These are phyloP conservation scores for Colletotrichum sidae DNA, from an alignment of 2,329 filamentous ascomycete genomes.

Conservation along the genomic window DNA sequence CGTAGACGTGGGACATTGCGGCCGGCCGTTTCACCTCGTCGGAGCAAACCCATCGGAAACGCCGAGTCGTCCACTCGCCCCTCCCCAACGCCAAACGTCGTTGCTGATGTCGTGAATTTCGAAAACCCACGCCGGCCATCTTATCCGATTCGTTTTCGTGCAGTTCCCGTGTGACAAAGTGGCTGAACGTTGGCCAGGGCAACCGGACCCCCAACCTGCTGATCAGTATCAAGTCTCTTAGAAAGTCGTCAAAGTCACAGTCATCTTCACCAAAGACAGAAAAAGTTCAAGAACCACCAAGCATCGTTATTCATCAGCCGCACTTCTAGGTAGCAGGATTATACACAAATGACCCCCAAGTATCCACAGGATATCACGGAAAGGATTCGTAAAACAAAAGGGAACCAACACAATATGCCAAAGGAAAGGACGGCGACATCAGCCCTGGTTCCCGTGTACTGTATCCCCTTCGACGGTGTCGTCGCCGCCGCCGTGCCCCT, in stretches of 20 bases:
- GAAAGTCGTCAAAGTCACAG: neutral
- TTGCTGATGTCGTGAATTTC: no score
- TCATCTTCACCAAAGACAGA: neutral
- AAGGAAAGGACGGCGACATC: conserved; percentile 2
- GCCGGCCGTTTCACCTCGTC: no score
- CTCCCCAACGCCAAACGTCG: no score
- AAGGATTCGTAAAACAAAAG: conserved; percentile 19
- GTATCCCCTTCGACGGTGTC: conserved; percentile 3
- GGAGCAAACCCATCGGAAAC: no score
- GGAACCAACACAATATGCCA: conserved; percentile 4
- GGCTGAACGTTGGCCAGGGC: no score
- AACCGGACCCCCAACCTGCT: neutral
- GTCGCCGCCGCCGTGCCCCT: conserved; percentile 7
- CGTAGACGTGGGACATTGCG: no score
- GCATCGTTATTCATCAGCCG: conserved; percentile 28
- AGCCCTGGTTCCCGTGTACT: conserved; percentile 2
- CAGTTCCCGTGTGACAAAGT: no score
- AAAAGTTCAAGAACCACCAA: conserved; percentile 28
- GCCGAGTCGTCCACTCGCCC: no score
- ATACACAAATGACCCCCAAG: conserved; percentile 25
- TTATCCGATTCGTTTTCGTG: no score
- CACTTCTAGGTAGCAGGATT: conserved; percentile 24
- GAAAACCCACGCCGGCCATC: no score
- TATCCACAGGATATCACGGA: conserved; percentile 36
- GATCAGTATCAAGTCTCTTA: no score